Percentiles rank a stretch among this genome's conserved stretches.
Conservation (phyloP, 495 filamentous ascomycete species). For the Coniosporium apollinis region DNA sequence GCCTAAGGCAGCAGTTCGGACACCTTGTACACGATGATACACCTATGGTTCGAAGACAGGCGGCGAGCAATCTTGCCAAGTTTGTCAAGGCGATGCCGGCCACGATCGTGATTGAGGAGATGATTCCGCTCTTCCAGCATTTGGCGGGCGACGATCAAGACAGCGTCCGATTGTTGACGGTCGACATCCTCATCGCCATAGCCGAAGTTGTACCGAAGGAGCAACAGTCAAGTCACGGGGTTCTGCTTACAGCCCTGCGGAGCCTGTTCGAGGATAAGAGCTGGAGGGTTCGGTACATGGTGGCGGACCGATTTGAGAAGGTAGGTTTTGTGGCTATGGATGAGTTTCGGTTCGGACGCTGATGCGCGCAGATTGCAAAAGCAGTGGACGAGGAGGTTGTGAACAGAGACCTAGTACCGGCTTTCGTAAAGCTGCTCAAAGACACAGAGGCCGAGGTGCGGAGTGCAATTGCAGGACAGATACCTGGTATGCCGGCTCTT, state of each 20-base stretch:
- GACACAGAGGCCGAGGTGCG: conserved; percentile 95
- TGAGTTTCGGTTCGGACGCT: neutral
- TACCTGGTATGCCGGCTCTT: conserved; percentile 47
- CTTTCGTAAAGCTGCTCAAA: conserved; percentile 94
- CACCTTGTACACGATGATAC: conserved; percentile 94
- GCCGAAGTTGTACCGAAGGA: conserved; percentile 96
- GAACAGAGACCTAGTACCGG: conserved; percentile 79
- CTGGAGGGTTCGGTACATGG: conserved; percentile 98
- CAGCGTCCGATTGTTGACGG: conserved; percentile 86
- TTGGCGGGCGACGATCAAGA: conserved; percentile 92
- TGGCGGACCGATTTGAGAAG: conserved; percentile 97
- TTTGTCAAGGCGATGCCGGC: conserved; percentile 94
- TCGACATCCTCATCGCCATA: conserved; percentile 90
- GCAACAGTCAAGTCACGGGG: conserved; percentile 88
- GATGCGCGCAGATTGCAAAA: conserved; percentile 61
- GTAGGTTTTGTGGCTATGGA: conserved; percentile 25
- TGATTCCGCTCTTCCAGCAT: conserved; percentile 98
- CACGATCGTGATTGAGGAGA: conserved; percentile 82
- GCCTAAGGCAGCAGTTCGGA: conserved; percentile 74
- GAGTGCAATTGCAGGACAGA: conserved; percentile 92
- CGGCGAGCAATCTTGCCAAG: conserved; percentile 89
- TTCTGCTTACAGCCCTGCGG: conserved; percentile 74
- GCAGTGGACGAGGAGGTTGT: conserved; percentile 96
- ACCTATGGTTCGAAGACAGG: conserved; percentile 93
- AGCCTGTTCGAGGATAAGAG: conserved; percentile 96